A percentile compares a stretch with the other conserved stretches of the same genome.
These are phyloP conservation scores for Cercospora brassicicola DNA, from an alignment of 2,329 filamentous ascomycete genomes.

Conservation along the genomic window DNA sequence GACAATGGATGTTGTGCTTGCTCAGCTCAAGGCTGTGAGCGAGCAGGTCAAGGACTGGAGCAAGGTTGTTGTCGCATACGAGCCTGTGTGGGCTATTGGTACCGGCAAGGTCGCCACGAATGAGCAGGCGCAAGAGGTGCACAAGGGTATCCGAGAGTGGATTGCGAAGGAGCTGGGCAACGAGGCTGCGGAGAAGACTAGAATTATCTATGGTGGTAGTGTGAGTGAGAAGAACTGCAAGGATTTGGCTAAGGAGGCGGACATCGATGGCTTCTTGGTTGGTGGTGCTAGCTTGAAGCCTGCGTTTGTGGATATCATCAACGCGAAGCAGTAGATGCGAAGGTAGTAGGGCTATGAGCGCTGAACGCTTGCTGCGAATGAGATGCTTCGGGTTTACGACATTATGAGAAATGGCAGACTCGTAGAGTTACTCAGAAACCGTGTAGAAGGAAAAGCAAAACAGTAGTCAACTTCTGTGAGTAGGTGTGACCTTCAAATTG, in stretches of 20 bases:
- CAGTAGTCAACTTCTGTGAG: not conserved
- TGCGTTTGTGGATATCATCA: slow-evolving; percentile 76
- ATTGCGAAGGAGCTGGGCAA: slow-evolving; percentile 71
- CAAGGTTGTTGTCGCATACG: slow-evolving; percentile 95
- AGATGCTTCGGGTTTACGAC: not conserved
- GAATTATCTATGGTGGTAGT: slow-evolving; percentile 94
- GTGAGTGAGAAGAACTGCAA: slow-evolving; percentile 98
- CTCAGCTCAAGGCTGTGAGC: slow-evolving; percentile 79
- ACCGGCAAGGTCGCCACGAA: slow-evolving; percentile 91
- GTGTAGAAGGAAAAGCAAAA: not conserved
- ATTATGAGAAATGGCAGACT: not conserved
- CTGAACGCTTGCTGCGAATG: not conserved
- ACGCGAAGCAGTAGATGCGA: slow-evolving; percentile 49
- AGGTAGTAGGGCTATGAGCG: too few relatives aligned
- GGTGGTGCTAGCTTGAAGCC: slow-evolving; percentile 96
- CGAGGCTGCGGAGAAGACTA: slow-evolving; percentile 78
- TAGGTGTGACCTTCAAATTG: not conserved
- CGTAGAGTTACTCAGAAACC: not conserved
- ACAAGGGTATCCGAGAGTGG: slow-evolving; percentile 89
- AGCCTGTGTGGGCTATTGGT: slow-evolving; percentile 94
- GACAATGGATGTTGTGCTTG: slow-evolving; percentile 82
- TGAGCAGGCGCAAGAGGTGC: slow-evolving; percentile 89
- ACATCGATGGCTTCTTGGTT: slow-evolving; percentile 98
- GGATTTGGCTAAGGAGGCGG: slow-evolving; percentile 84
- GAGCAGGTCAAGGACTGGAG: slow-evolving; percentile 82